Conservation (phyloP, 1,139 yeast genomes). For the Blastobotrys petasosporus region DNA sequence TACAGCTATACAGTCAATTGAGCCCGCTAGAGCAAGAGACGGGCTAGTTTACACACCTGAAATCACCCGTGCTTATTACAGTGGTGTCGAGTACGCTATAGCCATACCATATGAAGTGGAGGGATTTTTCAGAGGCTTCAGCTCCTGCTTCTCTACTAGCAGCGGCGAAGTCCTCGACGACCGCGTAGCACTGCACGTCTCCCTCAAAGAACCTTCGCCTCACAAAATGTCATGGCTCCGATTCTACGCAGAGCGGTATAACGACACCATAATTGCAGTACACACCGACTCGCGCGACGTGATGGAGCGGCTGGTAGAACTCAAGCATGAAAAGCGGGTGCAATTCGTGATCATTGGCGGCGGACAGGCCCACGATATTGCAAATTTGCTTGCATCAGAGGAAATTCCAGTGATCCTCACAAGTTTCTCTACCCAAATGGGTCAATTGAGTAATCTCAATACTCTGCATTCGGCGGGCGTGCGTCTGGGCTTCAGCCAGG, state of each 20-base stretch:
- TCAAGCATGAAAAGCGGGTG: slow-evolving; percentile 10
- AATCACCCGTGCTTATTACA: neutral
- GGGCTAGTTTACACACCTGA: neutral
- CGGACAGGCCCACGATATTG: slow-evolving; percentile 15
- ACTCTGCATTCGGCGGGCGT: slow-evolving; percentile 5
- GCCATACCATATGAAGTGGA: neutral
- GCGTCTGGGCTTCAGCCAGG: neutral
- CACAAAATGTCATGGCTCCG: neutral
- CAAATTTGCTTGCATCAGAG: slow-evolving; percentile 11
- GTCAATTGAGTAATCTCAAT: slow-evolving; percentile 1
- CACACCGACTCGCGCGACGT: slow-evolving; percentile 16
- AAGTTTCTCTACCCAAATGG: neutral
- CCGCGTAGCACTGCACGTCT: slow-evolving; percentile 9
- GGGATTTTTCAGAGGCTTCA: slow-evolving; percentile 2
- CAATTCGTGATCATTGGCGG: slow-evolving; percentile 16
- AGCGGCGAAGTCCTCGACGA: neutral
- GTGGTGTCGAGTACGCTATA: neutral
- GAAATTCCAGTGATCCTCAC: slow-evolving; percentile 14
- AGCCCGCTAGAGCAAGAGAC: neutral
- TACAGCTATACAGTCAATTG: neutral
- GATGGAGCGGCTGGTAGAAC: slow-evolving; percentile 14
- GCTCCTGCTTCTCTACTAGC: neutral
- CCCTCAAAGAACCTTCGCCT: slow-evolving; percentile 10
- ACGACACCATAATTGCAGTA: slow-evolving; percentile 10
- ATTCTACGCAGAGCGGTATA: neutral